Conservation (phyloP, 2,329 filamentous ascomycete genomes). For the Sporothrix dimorphospora region DNA sequence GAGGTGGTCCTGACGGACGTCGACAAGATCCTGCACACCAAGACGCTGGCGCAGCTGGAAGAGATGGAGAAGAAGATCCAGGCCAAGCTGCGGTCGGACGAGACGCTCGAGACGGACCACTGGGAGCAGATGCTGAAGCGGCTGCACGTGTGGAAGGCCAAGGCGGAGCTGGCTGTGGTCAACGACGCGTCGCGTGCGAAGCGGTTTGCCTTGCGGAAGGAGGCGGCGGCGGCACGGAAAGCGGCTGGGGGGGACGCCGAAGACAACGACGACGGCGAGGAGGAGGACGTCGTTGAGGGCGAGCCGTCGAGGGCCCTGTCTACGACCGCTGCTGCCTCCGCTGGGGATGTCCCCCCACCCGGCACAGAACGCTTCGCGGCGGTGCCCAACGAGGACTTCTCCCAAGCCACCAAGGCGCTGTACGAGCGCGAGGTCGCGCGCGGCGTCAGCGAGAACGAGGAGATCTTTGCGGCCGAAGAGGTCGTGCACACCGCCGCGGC, state of each 20-base stretch:
- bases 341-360: slow-evolving; percentile 48
- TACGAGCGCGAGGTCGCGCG: slow-evolving; percentile 93
- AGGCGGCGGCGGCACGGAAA: slow-evolving; percentile 37
- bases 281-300: neutral
- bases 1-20: slow-evolving; percentile 75
- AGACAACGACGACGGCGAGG: neutral
- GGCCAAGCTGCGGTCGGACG: slow-evolving; percentile 81
- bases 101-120: slow-evolving; percentile 94
- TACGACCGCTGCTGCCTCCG: too few relatives aligned
- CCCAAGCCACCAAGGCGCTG: slow-evolving; percentile 81
- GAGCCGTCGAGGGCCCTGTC: neutral
- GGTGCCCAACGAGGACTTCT: slow-evolving; percentile 75
- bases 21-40: slow-evolving; percentile 82
- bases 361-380: slow-evolving; percentile 70
- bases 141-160: slow-evolving; percentile 87
- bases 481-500: slow-evolving; percentile 64
- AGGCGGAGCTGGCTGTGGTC: slow-evolving; percentile 77
- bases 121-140: slow-evolving; percentile 92
- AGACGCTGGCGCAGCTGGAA: slow-evolving; percentile 84
- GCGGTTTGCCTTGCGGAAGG: slow-evolving; percentile 68
- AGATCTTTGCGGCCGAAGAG: slow-evolving; percentile 92
- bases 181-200: slow-evolving; percentile 74
- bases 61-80: slow-evolving; percentile 84
- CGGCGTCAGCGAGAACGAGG: slow-evolving; percentile 90
- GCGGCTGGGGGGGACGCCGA: neutral